Evolutionary conservation across 108 stramenopile species (phyloP), one percentile per base, ranked within the genome.

Genomic region (Skeletonema tropicum): DNA sequence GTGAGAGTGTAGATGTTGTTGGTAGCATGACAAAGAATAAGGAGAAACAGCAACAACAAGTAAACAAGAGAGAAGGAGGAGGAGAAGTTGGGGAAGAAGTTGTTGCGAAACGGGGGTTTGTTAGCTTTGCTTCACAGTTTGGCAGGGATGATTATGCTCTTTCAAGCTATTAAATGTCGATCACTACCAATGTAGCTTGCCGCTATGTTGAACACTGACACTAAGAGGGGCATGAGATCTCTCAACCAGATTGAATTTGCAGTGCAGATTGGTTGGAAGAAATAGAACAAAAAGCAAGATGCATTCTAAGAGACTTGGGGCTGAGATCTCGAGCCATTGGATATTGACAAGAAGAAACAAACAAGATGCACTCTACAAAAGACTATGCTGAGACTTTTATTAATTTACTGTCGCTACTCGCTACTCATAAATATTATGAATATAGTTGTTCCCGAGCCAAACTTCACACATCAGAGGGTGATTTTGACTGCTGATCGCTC

Each of bases 101-200:
- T 19, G 31, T 52, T 57, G 52, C 46, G 7, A 77, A 77, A 71
- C 63, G 76, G 32, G 76, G 76, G 30, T 70, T 77, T 32, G 39
- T 77, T 33, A 77, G 69, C 39, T 64, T 77, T 61, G 45, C 63
- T 33, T 71, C 76, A 26, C 70, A 77, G 21, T 76, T 62, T 68
- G 75, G 67, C 21, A 32, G 35, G 26, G 76, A 77, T 71, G 76
- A 77, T 13, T 77, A 77, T 71, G 69, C 69, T 49, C 55, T 77
- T 36, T 70, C 45, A 64, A 42, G 23, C 52, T 55, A 23, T 55
- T n/a, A 17, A 11, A 7, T 55, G n/a, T 55, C 9, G 7, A 55
- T 55, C 21, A 9, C 2, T 35, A 35, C 7, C 7, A 35, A 3
- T 4, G 33, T 35, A 35, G 33, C 33, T 35, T 35, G 33, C 33